Percentiles rank a stretch among this genome's conserved stretches.
These are phyloP conservation scores for Spiraea crenata DNA, from an alignment of 331 rosid species.

Conservation along the genomic window DNA sequence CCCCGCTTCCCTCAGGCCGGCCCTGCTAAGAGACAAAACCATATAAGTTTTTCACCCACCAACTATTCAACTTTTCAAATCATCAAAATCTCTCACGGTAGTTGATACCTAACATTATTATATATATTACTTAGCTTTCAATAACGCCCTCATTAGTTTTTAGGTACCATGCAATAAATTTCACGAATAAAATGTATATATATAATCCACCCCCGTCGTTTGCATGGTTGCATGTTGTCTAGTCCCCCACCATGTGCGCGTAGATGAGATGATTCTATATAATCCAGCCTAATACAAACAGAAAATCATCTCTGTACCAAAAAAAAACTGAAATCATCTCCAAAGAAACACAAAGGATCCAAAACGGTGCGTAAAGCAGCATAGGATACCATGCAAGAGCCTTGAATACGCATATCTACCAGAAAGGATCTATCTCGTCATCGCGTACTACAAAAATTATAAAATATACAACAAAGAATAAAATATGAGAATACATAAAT, in stretches of 20 bases:
- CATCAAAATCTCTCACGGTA: neutral
- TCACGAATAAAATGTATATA: too few species aligned
- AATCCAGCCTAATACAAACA: neutral
- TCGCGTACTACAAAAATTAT: neutral
- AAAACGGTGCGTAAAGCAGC: slow-evolving; percentile 21
- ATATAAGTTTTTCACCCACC: too few species aligned
- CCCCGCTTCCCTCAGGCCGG: too few species aligned
- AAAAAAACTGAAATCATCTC: neutral
- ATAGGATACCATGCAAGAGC: slow-evolving; percentile 69
- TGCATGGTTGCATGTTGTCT: neutral
- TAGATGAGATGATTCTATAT: neutral
- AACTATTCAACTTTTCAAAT: too few species aligned
- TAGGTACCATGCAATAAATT: too few species aligned
- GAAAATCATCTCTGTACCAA: neutral
- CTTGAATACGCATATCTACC: slow-evolving; percentile 48
- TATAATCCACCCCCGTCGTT: too few species aligned
- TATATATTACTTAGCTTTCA: too few species aligned
- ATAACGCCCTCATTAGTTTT: too few species aligned
- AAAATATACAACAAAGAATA: neutral
- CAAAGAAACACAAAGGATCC: too few species aligned
- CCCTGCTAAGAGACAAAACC: too few species aligned
- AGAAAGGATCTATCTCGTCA: neutral
- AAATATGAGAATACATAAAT: neutral
- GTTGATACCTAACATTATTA: neutral
- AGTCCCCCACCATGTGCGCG: neutral